Percentiles rank a stretch among this genome's conserved stretches.
Conservation (phyloP, 139 green algal genomes). For the Ulvella scutata region DNA sequence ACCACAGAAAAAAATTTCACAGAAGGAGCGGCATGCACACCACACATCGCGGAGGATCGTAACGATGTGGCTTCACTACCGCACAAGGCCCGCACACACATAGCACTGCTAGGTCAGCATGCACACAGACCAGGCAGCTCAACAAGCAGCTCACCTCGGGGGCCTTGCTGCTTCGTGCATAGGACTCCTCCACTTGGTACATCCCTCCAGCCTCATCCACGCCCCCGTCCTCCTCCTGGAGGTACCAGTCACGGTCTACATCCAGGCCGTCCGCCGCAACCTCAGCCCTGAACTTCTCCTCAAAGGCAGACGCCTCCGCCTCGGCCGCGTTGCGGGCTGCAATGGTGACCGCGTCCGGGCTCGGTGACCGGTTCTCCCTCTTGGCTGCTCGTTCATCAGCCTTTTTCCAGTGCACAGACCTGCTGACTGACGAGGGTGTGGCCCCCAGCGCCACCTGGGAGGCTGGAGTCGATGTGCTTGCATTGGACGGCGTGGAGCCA, state of each 20-base stretch:
- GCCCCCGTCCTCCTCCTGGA: slow-evolving; percentile 45
- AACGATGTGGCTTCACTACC: no score
- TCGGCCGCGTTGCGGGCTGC: background rate
- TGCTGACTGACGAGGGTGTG: background rate
- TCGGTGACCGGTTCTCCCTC: background rate
- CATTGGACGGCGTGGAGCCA: no score
- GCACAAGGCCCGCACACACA: no score
- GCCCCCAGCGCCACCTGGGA: background rate
- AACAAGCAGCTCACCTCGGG: no score
- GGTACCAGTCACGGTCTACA: slow-evolving; percentile 68
- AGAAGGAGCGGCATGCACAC: background rate
- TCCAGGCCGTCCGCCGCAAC: slow-evolving; percentile 59
- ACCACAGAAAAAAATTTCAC: background rate
- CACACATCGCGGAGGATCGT: no score
- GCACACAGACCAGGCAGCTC: no score
- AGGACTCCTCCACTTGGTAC: slow-evolving; percentile 33
- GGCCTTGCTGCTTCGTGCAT: no score
- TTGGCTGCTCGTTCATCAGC: background rate
- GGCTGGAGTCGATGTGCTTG: no score
- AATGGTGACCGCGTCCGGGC: slow-evolving; percentile 1
- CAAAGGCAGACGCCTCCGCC: slow-evolving; percentile 8
- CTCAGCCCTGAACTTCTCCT: slow-evolving; percentile 25
- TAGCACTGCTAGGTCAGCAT: no score
- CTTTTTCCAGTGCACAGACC: background rate
- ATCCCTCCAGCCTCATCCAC: slow-evolving; percentile 51